These are phyloP conservation scores for Curvularia sp. DNA, from an alignment of 2,329 filamentous ascomycete genomes.

Conservation along the genomic window DNA sequence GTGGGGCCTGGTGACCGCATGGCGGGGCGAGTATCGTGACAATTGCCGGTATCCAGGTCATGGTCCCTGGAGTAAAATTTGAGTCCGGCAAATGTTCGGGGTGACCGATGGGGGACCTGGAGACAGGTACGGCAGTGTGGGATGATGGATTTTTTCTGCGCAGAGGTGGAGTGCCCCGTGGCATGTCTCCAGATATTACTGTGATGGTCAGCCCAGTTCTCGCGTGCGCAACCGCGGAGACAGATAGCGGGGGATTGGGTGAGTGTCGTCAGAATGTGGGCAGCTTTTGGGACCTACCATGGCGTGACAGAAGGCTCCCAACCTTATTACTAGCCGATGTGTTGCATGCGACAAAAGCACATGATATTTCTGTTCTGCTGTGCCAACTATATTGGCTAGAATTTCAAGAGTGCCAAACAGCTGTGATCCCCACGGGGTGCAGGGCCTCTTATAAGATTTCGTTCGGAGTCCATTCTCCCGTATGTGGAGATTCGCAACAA, in stretches of 20 bases:
- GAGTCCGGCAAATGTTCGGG: constrained; percentile 23
- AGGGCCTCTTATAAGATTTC: constrained; percentile 14
- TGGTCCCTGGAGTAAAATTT: constrained; percentile 18
- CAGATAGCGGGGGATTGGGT: background rate
- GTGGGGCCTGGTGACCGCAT: constrained; percentile 24
- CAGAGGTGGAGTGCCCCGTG: constrained; percentile 12
- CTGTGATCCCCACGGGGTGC: constrained; percentile 19
- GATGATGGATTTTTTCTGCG: constrained; percentile 7
- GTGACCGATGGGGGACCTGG: constrained; percentile 9
- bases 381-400: constrained; percentile 1
- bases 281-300: constrained; percentile 5
- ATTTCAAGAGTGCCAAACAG: constrained; percentile 11
- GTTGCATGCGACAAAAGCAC: background rate
- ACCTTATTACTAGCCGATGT: background rate
- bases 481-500: constrained; percentile 18
- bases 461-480: constrained; percentile 22
- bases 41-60: constrained; percentile 11
- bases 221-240: constrained; percentile 7
- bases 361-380: background rate
- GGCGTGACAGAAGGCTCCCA: background rate
- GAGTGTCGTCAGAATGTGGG: background rate
- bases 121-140: constrained; percentile 9
- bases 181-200: constrained; percentile 10
- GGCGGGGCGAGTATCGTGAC: constrained; percentile 12
- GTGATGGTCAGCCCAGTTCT: constrained; percentile 13